These are phyloP conservation scores for Chernovozyma sophiae-reginae DNA, from an alignment of 1,139 yeast genomes.

Conservation along the genomic window DNA sequence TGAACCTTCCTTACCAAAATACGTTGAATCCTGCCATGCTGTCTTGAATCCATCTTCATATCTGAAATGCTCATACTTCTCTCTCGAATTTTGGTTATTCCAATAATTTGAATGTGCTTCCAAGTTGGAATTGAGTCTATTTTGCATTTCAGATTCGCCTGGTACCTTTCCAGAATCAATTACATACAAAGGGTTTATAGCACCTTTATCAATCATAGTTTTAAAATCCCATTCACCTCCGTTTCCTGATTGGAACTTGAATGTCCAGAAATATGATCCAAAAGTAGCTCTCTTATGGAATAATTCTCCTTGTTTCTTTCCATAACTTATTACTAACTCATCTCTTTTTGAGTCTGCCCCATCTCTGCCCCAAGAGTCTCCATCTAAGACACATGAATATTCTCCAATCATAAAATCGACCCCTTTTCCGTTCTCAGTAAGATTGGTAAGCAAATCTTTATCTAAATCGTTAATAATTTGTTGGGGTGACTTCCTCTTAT, in stretches of 20 bases:
- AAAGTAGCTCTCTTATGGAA: constrained; percentile 52
- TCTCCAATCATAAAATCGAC: constrained; percentile 86
- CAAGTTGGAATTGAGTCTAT: constrained; percentile 33
- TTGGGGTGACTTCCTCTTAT: constrained; percentile 60
- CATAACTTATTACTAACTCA: constrained; percentile 34
- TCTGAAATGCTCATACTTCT: constrained; percentile 74
- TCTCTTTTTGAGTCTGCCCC: constrained; percentile 42
- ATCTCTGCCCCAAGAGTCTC: constrained; percentile 61
- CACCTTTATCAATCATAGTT: constrained; percentile 70
- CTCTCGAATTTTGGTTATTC: constrained; percentile 54
- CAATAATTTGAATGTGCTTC: constrained; percentile 62
- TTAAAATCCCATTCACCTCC: constrained; percentile 97
- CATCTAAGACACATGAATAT: constrained; percentile 84
- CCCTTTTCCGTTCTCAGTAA: constrained; percentile 41
- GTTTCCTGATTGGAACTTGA: constrained; percentile 77
- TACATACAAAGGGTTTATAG: constrained; percentile 31
- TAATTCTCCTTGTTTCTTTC: constrained; percentile 36
- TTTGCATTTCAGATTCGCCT: constrained; percentile 40
- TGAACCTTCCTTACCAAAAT: constrained; percentile 67
- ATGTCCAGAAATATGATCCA: constrained; percentile 90
- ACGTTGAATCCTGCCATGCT: constrained; percentile 69
- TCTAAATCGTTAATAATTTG: constrained; percentile 59
- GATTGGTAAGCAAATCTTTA: constrained; percentile 47
- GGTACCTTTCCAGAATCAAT: constrained; percentile 23
- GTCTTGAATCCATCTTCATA: constrained; percentile 70